Conservation (phyloP, 495 filamentous ascomycete genomes). For the Xylaria telfairii region DNA sequence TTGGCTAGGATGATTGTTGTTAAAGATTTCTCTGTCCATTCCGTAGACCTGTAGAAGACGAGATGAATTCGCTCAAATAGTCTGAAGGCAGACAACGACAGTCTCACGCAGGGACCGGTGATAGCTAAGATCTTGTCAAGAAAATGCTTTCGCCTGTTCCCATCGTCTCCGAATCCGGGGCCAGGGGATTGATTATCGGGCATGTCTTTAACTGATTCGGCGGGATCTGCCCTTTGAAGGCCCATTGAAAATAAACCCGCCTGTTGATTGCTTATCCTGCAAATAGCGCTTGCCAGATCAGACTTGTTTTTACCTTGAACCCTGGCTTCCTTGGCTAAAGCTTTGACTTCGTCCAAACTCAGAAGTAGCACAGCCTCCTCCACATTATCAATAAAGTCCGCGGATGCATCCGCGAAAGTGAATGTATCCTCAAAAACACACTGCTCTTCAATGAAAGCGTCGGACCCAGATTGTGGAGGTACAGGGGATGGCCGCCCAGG, state of each 20-base stretch:
- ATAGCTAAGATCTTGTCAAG: slow-evolving; percentile 75
- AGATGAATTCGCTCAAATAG: slow-evolving; percentile 94
- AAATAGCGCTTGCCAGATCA: slow-evolving; percentile 75
- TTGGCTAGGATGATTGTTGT: slow-evolving; percentile 94
- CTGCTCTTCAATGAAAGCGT: slow-evolving; percentile 39
- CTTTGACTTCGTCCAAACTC: slow-evolving; percentile 83
- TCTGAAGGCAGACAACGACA: slow-evolving; percentile 73
- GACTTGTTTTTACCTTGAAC: slow-evolving; percentile 88
- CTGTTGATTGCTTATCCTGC: slow-evolving; percentile 73
- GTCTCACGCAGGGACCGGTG: slow-evolving; percentile 83
- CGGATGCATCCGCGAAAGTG: slow-evolving; percentile 79
- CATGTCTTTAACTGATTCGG: slow-evolving; percentile 40
- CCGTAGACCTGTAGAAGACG: slow-evolving; percentile 94
- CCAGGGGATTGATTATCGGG: slow-evolving; percentile 28
- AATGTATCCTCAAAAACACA: slow-evolving; percentile 61
- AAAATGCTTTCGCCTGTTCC: slow-evolving; percentile 51
- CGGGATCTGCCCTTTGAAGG: slow-evolving; percentile 58
- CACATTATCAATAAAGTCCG: slow-evolving; percentile 72
- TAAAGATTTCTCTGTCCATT: slow-evolving; percentile 97
- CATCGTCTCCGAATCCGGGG: slow-evolving; percentile 34
- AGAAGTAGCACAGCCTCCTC: slow-evolving; percentile 87
- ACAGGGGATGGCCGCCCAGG: background rate
- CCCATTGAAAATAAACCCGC: slow-evolving; percentile 69
- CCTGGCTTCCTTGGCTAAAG: slow-evolving; percentile 83
- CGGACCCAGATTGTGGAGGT: background rate